Conservation (phyloP, 139 green algal species). For the Chlamydomonas sp. region DNA sequence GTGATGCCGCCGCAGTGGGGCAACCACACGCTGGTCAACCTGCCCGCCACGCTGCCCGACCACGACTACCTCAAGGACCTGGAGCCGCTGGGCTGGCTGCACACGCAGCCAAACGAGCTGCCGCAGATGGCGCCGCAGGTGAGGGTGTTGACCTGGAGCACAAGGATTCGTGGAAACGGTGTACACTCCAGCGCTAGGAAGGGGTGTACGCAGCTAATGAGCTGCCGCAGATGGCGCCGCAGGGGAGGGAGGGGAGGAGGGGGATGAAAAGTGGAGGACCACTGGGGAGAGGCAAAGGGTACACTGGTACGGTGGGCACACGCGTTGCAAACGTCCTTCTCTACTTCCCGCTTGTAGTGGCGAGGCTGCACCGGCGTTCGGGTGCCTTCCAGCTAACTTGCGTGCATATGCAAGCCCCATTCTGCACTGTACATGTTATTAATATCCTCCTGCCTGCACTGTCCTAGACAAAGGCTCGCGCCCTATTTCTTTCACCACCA, state of each 20-base stretch:
- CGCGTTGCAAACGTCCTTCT: too few relatives aligned
- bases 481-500: background rate
- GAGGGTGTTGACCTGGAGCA: background rate
- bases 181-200: too few relatives aligned
- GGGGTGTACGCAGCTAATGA: too few relatives aligned
- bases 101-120: slow-evolving; percentile 98
- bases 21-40: slow-evolving; percentile 94
- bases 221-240: too few relatives aligned
- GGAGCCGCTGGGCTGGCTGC: slow-evolving; percentile 98
- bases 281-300: too few relatives aligned
- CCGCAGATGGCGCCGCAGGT: slow-evolving; percentile 91
- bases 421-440: background rate
- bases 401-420: too few relatives aligned
- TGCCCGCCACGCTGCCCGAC: slow-evolving; percentile 89
- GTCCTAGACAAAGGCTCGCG: background rate
- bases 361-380: too few relatives aligned
- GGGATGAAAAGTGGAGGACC: too few relatives aligned
- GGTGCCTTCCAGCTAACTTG: too few relatives aligned
- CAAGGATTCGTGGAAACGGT: background rate
- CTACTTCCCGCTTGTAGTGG: too few relatives aligned
- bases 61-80: slow-evolving; percentile 97
- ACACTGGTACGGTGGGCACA: too few relatives aligned
- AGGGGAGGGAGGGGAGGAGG: too few relatives aligned
- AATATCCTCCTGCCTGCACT: background rate
- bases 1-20: slow-evolving; percentile 98